These are phyloP conservation scores for Scedosporium aurantiacum DNA, from an alignment of 2,329 filamentous ascomycete species.

Conservation along the genomic window DNA sequence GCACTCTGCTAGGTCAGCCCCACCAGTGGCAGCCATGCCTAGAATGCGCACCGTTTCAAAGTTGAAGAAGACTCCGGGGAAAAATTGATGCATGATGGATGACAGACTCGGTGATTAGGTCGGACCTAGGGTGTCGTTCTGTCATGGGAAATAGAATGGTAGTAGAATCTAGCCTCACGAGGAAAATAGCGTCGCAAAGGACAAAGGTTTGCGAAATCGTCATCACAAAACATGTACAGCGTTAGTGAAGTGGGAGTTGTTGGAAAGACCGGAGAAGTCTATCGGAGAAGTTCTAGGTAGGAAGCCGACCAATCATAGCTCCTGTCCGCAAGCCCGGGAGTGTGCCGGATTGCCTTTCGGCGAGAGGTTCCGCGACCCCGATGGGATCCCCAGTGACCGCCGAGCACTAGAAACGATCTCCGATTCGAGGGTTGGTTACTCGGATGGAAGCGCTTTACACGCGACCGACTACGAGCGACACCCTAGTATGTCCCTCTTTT, in stretches of 20 bases:
- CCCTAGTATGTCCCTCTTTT: background rate
- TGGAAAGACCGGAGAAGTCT: background rate
- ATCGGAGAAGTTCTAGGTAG: background rate
- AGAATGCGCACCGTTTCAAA: slow-evolving; percentile 7
- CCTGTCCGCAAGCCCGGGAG: background rate
- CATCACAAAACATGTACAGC: background rate
- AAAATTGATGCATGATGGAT: slow-evolving; percentile 20
- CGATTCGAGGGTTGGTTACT: background rate
- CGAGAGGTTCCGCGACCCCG: background rate
- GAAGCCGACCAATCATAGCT: background rate
- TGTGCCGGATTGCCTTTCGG: background rate
- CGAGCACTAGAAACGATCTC: background rate
- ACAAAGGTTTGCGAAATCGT: background rate
- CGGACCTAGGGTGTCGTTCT: background rate
- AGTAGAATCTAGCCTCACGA: background rate
- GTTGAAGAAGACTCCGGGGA: slow-evolving; percentile 11
- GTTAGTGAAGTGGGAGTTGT: background rate
- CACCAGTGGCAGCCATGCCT: slow-evolving; percentile 4
- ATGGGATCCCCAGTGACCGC: background rate
- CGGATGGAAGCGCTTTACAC: background rate
- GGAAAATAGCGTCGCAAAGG: background rate
- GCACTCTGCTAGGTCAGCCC: slow-evolving; percentile 6
- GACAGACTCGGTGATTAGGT: background rate
- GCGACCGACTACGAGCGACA: background rate
- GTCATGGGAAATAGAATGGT: background rate